Percentiles rank a stretch among this genome's conserved stretches.
Evolutionary conservation across 129 eudicot genomes (phyloP).

Genomic region (Artemisia argyi): DNA sequence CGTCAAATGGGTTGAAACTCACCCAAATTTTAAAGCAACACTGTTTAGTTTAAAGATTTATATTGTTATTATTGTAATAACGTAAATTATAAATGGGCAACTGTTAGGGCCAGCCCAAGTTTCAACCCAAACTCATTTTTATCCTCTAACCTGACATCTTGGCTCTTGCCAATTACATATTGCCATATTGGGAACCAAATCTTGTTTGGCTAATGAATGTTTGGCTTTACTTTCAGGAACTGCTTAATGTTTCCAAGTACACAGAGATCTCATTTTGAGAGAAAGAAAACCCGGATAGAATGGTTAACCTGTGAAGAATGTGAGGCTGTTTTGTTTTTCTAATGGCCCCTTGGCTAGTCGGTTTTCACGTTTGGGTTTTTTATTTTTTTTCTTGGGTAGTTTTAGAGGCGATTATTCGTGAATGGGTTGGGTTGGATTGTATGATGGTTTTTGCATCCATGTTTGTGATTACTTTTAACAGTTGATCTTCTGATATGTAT

Average conservation of each 20-base stretch:
- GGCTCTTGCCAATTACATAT: background rate
- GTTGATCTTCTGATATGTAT: conserved; percentile 23
- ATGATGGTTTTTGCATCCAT: conserved; percentile 29
- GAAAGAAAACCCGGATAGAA: background rate
- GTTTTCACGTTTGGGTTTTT: background rate
- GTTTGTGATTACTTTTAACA: conserved; percentile 16
- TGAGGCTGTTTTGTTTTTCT: conserved; percentile 38
- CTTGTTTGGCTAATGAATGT: background rate
- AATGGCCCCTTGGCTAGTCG: conserved; percentile 38
- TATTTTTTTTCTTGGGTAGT: conserved; percentile 12
- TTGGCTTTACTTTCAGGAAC: conserved; percentile 33
- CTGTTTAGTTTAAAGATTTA: too few relatives aligned
- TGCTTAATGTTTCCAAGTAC: conserved; percentile 38
- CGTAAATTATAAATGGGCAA: background rate
- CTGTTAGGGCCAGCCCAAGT: too few relatives aligned
- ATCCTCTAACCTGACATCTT: background rate
- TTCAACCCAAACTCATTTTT: background rate
- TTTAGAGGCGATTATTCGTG: background rate
- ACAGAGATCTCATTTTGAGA: conserved; percentile 33
- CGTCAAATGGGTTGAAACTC: too few relatives aligned
- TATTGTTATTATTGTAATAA: too few relatives aligned
- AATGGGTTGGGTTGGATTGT: conserved; percentile 24
- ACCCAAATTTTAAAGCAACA: too few relatives aligned
- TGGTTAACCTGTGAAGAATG: conserved; percentile 26
- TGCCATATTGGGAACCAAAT: background rate